Percentiles rank a stretch among this genome's conserved stretches.
phyloP scores from a whole-genome alignment of 129 eudicot genomes.

The Flaveria sonorensis region DNA sequence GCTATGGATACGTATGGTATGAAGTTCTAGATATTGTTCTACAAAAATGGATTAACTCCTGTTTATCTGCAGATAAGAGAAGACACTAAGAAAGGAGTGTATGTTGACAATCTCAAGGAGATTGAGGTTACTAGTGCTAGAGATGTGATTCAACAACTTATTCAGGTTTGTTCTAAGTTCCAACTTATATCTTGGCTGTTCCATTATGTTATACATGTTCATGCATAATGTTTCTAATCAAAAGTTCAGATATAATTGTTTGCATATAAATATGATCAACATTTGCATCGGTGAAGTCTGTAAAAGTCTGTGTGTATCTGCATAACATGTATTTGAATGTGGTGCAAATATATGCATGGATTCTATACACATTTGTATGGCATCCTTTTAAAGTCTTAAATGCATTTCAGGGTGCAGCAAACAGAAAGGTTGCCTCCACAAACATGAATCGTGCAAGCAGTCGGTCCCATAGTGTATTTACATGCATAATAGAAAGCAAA shows the following conservation, averaged over 20 bases:
- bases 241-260: constrained; percentile 10
- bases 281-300: constrained; percentile 8
- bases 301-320: not conserved
- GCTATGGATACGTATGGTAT: not conserved
- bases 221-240: constrained; percentile 9
- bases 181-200: constrained; percentile 14
- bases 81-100: constrained; percentile 90
- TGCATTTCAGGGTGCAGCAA: constrained; percentile 77
- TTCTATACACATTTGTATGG: not conserved
- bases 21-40: not conserved
- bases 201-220: not conserved
- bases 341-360: not conserved
- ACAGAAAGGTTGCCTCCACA: constrained; percentile 98
- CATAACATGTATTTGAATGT: not conserved
- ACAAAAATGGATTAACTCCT: constrained; percentile 7
- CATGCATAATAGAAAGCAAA: constrained; percentile 90
- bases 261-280: not conserved
- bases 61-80: constrained; percentile 74
- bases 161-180: constrained; percentile 56
- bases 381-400: not conserved
- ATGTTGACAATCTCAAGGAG: constrained; percentile 88
- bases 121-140: constrained; percentile 89
- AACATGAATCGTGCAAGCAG: constrained; percentile 99
- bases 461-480: constrained; percentile 98
- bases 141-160: constrained; percentile 93